phyloP scores from a whole-genome alignment of 805 yeast species.

The Hagleromyces aurorensis region DNA sequence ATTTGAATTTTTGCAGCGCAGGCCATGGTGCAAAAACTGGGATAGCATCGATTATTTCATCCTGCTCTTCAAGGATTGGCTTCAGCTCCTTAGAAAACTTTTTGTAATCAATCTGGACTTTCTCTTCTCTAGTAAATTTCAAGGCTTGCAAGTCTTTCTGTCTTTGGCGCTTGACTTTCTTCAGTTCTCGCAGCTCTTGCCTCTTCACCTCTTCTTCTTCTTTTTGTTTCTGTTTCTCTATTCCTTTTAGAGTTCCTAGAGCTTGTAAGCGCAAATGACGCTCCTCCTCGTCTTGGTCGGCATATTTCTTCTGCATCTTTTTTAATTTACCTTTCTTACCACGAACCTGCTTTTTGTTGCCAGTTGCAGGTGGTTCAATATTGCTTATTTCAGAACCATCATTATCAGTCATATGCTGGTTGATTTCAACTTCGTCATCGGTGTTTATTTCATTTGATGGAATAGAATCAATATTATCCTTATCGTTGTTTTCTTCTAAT shows the following conservation, averaged over 20 bases:
- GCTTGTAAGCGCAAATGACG: conserved; percentile 65
- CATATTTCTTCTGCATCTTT: conserved; percentile 76
- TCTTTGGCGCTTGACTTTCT: conserved; percentile 31
- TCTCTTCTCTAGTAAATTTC: conserved; percentile 32
- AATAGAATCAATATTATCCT: neutral
- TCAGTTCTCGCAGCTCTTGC: conserved; percentile 30
- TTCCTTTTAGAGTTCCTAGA: conserved; percentile 70
- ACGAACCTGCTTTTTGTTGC: conserved; percentile 44
- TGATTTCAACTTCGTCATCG: neutral
- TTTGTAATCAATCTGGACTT: conserved; percentile 37
- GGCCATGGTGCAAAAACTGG: conserved; percentile 94
- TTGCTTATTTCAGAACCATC: conserved; percentile 4
- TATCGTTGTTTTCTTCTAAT: neutral
- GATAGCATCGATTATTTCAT: conserved; percentile 52
- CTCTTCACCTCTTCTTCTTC: conserved; percentile 29
- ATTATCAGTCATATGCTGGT: neutral
- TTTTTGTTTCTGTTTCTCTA: conserved; percentile 33
- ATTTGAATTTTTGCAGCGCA: conserved; percentile 62
- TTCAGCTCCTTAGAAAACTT: conserved; percentile 35
- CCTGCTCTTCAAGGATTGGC: conserved; percentile 33
- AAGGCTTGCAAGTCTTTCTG: conserved; percentile 33
- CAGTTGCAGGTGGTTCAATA: conserved; percentile 18
- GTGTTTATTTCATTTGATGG: neutral
- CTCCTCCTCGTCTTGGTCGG: conserved; percentile 89
- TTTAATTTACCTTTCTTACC: conserved; percentile 82